These are phyloP conservation scores for Curvularia lunata DNA, from an alignment of 2,329 filamentous ascomycete genomes.

Conservation along the genomic window DNA sequence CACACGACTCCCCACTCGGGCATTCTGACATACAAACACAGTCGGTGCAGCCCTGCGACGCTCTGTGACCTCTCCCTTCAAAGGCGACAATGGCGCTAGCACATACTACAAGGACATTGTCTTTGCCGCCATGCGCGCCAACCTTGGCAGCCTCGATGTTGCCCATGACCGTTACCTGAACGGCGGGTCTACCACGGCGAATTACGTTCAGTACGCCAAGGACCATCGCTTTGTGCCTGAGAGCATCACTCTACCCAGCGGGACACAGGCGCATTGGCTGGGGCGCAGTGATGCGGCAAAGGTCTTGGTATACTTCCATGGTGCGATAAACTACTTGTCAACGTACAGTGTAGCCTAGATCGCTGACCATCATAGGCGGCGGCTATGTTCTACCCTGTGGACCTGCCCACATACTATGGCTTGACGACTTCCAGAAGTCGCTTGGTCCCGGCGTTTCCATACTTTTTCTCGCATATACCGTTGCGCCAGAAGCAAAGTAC, in stretches of 20 bases:
- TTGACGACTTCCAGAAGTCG: constrained; percentile 53
- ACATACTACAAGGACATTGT: constrained; percentile 48
- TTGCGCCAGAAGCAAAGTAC: constrained; percentile 58
- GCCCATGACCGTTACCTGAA: constrained; percentile 46
- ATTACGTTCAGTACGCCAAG: constrained; percentile 47
- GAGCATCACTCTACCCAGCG: constrained; percentile 49
- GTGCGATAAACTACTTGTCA: constrained; percentile 27
- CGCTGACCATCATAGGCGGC: constrained; percentile 54
- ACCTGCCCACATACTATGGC: constrained; percentile 58
- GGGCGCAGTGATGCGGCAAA: constrained; percentile 50
- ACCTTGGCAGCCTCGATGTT: constrained; percentile 38
- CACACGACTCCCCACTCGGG: neutral
- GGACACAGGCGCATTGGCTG: constrained; percentile 57
- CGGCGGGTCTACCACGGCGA: constrained; percentile 34
- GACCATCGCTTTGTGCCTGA: constrained; percentile 48
- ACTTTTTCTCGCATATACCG: constrained; percentile 64
- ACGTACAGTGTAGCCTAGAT: neutral
- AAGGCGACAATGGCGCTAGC: constrained; percentile 42
- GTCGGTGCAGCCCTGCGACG: constrained; percentile 45
- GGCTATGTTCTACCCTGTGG: constrained; percentile 61
- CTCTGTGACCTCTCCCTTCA: constrained; percentile 46
- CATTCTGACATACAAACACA: constrained; percentile 4
- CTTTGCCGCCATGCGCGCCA: constrained; percentile 39
- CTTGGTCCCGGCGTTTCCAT: constrained; percentile 57
- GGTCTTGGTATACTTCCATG: constrained; percentile 57